Percentiles rank a stretch among this genome's conserved stretches.
Conservation (phyloP, 345 rosid genomes). For the Citrus sinensis region DNA sequence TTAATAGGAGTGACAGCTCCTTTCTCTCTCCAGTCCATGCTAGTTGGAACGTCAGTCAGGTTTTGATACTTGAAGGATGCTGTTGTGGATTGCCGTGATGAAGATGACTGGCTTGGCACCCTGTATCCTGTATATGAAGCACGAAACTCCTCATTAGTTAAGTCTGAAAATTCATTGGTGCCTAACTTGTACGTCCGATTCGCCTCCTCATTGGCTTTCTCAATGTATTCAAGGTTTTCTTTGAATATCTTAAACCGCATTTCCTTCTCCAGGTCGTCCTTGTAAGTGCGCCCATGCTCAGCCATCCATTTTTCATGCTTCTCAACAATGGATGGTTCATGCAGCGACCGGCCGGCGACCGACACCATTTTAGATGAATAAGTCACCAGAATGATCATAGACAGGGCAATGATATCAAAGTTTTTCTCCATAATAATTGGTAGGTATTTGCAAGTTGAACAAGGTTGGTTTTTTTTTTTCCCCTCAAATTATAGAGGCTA, state of each 20-base stretch:
- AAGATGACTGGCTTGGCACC: background rate
- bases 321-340: conserved; percentile 16
- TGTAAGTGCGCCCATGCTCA: conserved; percentile 23
- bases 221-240: conserved; percentile 27
- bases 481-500: too few relatives aligned
- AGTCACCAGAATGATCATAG: too few relatives aligned
- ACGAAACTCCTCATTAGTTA: conserved; percentile 37
- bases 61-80: background rate
- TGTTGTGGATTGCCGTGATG: background rate
- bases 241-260: conserved; percentile 37
- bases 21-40: conserved; percentile 36
- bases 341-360: background rate
- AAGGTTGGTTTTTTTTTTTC: too few relatives aligned
- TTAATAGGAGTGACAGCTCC: conserved; percentile 46
- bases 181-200: conserved; percentile 40
- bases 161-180: conserved; percentile 52
- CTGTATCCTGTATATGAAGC: background rate
- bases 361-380: too few relatives aligned
- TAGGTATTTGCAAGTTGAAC: too few relatives aligned
- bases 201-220: conserved; percentile 22
- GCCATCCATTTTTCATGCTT: conserved; percentile 38
- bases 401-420: too few relatives aligned
- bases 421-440: too few relatives aligned
- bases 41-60: background rate
- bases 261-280: conserved; percentile 15